Evolutionary conservation across 2,329 filamentous ascomycete species (phyloP).

Genomic region (Rhinocladiella similis): DNA sequence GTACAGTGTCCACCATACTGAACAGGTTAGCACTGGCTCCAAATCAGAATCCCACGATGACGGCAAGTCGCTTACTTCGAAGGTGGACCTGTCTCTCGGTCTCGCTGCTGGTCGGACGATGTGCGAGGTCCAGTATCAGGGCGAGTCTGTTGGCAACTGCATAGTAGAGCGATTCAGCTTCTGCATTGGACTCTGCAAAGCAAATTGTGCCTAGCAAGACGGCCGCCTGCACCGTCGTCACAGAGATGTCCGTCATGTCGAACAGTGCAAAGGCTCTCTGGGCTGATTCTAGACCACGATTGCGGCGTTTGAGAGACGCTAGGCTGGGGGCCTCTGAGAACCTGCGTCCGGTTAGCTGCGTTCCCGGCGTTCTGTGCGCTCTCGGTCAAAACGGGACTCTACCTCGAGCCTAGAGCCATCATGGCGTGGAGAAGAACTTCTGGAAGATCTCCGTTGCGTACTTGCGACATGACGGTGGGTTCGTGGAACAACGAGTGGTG

Average conservation of each 20-base stretch:
- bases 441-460: neutral
- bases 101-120: constrained; percentile 27
- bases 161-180: constrained; percentile 43
- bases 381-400: neutral
- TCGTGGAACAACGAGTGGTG: constrained; percentile 18
- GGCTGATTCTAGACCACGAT: constrained; percentile 6
- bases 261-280: constrained; percentile 23
- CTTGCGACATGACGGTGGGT: constrained; percentile 6
- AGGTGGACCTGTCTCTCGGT: constrained; percentile 38
- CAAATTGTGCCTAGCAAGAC: constrained; percentile 40
- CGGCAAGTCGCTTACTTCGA: constrained; percentile 10
- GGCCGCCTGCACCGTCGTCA: constrained; percentile 41
- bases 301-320: constrained; percentile 2
- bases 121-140: constrained; percentile 37
- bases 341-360: constrained; percentile 1
- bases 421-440: neutral
- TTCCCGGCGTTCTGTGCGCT: neutral
- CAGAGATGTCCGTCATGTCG: constrained; percentile 37
- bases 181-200: constrained; percentile 28
- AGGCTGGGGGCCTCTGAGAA: constrained; percentile 11
- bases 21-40: neutral
- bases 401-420: neutral
- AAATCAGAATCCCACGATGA: neutral
- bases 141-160: constrained; percentile 38
- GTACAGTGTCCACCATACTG: constrained; percentile 42